A percentile compares a stretch with the other conserved stretches of the same genome.
Evolutionary conservation across 139 green algal species (phyloP).

Genomic region (Chlamydomonas sp.): DNA sequence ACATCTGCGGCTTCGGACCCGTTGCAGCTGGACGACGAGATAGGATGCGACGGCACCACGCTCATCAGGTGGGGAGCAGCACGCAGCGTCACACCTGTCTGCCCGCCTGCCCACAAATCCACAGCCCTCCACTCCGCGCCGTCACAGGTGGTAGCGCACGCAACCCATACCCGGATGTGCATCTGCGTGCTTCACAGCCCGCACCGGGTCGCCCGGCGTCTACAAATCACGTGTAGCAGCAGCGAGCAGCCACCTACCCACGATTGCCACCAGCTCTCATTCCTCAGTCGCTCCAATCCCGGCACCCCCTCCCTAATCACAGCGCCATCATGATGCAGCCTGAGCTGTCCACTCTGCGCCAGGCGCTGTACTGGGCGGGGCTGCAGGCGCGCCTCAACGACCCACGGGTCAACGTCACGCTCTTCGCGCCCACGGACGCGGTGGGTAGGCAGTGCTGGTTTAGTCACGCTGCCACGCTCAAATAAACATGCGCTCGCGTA

Average conservation of each 20-base stretch:
- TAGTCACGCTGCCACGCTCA: neutral
- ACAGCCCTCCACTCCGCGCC: no score
- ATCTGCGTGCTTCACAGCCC: no score
- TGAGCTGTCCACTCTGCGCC: neutral
- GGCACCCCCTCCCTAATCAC: no score
- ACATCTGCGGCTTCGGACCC: neutral
- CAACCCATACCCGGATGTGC: no score
- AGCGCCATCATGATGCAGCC: neutral
- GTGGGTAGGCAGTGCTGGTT: neutral
- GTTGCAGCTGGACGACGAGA: neutral
- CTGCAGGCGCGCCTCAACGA: conserved; percentile 5
- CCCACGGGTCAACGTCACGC: neutral
- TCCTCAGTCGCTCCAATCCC: no score
- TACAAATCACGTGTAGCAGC: no score
- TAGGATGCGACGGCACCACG: conserved; percentile 24
- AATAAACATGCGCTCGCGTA: neutral
- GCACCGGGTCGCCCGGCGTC: no score
- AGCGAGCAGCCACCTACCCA: no score
- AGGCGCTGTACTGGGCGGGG: neutral
- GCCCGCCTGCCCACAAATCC: no score
- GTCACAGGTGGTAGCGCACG: no score
- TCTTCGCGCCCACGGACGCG: conserved; percentile 15
- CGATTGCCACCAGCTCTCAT: no score
- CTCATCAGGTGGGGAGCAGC: neutral
- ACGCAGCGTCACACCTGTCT: no score